A percentile compares a stretch with the other conserved stretches of the same genome.
These are phyloP conservation scores for Apiospora phragmitis DNA, from an alignment of 2,329 filamentous ascomycete genomes.

Conservation along the genomic window DNA sequence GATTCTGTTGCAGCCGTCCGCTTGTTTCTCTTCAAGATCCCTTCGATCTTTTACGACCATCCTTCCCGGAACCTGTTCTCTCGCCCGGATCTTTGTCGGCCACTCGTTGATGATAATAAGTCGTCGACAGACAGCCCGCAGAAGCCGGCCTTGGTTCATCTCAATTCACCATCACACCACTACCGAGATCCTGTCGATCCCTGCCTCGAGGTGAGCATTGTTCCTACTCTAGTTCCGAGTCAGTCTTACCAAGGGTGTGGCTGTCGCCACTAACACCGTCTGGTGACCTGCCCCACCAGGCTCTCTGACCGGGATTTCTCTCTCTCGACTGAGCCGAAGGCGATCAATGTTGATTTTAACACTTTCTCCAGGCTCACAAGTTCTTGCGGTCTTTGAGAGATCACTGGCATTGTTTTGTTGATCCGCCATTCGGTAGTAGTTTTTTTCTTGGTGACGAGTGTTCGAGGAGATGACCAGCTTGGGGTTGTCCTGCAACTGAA, in stretches of 20 bases:
- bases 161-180: background rate
- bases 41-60: background rate
- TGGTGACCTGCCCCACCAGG: constrained; percentile 31
- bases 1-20: constrained; percentile 9
- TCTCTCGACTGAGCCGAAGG: constrained; percentile 24
- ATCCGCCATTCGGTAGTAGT: background rate
- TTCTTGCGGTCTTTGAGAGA: constrained; percentile 12
- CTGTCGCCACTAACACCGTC: constrained; percentile 33
- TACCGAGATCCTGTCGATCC: constrained; percentile 13
- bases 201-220: constrained; percentile 12
- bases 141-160: background rate
- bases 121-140: background rate
- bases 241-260: constrained; percentile 27
- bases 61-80: background rate
- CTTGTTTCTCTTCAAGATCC: background rate
- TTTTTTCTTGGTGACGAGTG: background rate
- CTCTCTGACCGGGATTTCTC: constrained; percentile 26
- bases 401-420: constrained; percentile 4
- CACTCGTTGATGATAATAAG: background rate
- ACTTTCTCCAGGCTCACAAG: constrained; percentile 23
- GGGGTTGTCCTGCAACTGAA: constrained; percentile 4
- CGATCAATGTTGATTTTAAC: constrained; percentile 17
- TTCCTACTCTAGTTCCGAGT: constrained; percentile 27
- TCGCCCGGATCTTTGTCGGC: background rate
- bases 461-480: constrained; percentile 8